Conservation (phyloP, 192 early-diverging fungal species). For the Entomortierella parvispora region DNA sequence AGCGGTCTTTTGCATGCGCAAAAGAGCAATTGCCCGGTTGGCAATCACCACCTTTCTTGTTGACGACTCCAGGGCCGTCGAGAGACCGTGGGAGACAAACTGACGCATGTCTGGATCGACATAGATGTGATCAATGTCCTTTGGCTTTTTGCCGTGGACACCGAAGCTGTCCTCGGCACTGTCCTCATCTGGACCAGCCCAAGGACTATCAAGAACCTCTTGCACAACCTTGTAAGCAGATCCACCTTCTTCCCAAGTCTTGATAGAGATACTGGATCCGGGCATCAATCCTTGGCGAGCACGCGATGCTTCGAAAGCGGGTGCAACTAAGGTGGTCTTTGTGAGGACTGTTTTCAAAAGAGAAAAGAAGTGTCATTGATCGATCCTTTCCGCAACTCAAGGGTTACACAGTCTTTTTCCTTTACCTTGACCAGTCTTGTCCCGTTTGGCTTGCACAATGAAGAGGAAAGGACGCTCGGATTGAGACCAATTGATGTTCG, state of each 20-base stretch:
- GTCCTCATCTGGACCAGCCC: conserved; percentile 15
- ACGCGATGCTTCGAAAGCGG: conserved; percentile 61
- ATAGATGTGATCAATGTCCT: conserved; percentile 31
- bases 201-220: conserved; percentile 24
- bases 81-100: conserved; percentile 55
- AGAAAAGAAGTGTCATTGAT: background rate
- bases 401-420: background rate
- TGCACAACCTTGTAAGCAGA: conserved; percentile 57
- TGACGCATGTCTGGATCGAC: conserved; percentile 56
- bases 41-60: conserved; percentile 35
- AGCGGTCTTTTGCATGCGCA: conserved; percentile 56
- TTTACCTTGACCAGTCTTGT: conserved; percentile 26
- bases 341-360: conserved; percentile 33
- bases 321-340: conserved; percentile 56
- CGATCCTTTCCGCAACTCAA: background rate
- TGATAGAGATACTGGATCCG: conserved; percentile 33
- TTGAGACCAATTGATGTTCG: conserved; percentile 57
- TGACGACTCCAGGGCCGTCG: conserved; percentile 25
- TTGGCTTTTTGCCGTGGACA: conserved; percentile 18
- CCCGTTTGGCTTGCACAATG: conserved; percentile 39
- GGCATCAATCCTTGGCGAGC: conserved; percentile 45
- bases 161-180: background rate
- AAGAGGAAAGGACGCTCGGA: conserved; percentile 61
- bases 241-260: conserved; percentile 57
- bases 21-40: conserved; percentile 29